Base-by-base conservation (phyloP, 2,329 filamentous ascomycete genomes). In the Pestalotiopsis sp. region DNA sequence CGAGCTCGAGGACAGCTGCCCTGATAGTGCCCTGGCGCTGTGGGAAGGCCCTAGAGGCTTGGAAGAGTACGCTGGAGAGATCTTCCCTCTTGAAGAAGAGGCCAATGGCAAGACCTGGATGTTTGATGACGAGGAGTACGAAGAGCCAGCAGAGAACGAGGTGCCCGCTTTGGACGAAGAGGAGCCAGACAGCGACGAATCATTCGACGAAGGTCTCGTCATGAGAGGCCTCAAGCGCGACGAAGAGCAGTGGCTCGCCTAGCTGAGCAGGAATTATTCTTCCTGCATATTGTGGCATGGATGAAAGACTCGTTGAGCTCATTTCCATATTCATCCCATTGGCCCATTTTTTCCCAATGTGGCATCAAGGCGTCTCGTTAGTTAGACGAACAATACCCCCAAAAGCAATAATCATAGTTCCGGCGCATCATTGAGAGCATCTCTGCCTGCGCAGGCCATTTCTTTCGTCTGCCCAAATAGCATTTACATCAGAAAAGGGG, bases 21-120 rank as follows among this genome's bases (percentile, higher is more conserved):
- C 94, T 0, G 86, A 87, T 9, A 90, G 94, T 73, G 93, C 95
- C 1, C 84, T 95, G 70, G 87, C 92, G 74, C 83, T 99, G 27
- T 98, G 96, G 96, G 93, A 97, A 77, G 96, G 94, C 3, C 94
- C 94, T 73, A 87, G 96, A 67, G 93, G 93, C 38, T 87, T 98
- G 73, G 94, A 98, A 78, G 96, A 98, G 80, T 99, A 98, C 79
- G 95, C 95, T 1, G 87, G 93, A 63, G 96, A 98, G 79, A 94
- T 97, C 36, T 98, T 98, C 75, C 93, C 94, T 0, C 87, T 98
- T 13, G 96, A 99, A 80, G 96, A 99, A 82, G 92, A 95, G 74
- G 94, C 94, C 39, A 98, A 98, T 78, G 95, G 95, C 4, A 83
- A 96, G 76, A 93, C 92, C 17, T 99, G 96, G 96, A 98, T 98